phyloP scores from a whole-genome alignment of 2,329 filamentous ascomycete genomes.

The Beauveria sp. region DNA sequence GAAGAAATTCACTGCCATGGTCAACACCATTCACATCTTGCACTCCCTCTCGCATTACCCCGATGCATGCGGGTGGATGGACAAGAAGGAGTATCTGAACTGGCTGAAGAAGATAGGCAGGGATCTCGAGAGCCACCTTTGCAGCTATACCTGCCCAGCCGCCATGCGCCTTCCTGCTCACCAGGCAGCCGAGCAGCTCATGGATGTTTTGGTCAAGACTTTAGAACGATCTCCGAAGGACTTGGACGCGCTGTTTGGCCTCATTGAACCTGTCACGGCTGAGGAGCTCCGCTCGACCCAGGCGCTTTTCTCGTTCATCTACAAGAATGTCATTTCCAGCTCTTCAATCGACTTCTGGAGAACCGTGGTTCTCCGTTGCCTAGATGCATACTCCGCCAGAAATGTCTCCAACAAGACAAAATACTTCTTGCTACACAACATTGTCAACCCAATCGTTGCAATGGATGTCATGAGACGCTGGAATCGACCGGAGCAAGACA shows the following conservation, averaged over 20 bases:
- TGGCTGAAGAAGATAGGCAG: constrained; percentile 63
- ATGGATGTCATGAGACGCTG: constrained; percentile 91
- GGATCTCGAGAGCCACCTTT: constrained; percentile 68
- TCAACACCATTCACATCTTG: constrained; percentile 83
- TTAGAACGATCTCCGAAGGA: constrained; percentile 67
- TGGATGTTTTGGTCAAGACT: constrained; percentile 76
- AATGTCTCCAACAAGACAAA: constrained; percentile 81
- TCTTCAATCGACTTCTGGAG: constrained; percentile 83
- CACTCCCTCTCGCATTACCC: constrained; percentile 66
- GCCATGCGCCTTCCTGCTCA: constrained; percentile 75
- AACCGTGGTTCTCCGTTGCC: constrained; percentile 70
- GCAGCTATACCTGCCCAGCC: constrained; percentile 60
- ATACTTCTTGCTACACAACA: constrained; percentile 81
- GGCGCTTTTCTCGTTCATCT: constrained; percentile 73
- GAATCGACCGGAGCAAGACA: constrained; percentile 46
- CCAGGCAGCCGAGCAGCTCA: constrained; percentile 82
- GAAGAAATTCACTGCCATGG: constrained; percentile 58
- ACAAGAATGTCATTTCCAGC: constrained; percentile 73
- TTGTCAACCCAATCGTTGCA: constrained; percentile 92
- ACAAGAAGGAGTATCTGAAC: constrained; percentile 51
- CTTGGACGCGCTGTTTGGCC: constrained; percentile 72
- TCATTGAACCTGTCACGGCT: constrained; percentile 76
- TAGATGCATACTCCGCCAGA: constrained; percentile 78
- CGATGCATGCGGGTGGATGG: constrained; percentile 63
- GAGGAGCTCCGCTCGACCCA: constrained; percentile 75